Evolutionary conservation across 306 rosid genomes (phyloP), one percentile per base, ranked within the genome.

Genomic region (Neltuma alba): DNA sequence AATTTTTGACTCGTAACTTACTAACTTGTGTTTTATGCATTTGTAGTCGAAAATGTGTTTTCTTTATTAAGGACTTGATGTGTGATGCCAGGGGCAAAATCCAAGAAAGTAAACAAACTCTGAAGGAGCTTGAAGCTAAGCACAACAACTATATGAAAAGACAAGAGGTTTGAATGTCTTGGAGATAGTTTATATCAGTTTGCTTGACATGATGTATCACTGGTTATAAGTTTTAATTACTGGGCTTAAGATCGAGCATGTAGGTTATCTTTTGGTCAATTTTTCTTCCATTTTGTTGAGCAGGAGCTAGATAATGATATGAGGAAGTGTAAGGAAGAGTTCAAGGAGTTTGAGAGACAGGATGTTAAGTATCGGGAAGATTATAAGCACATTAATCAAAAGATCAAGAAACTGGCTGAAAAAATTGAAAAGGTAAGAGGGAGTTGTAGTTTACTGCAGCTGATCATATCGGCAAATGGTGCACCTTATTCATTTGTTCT

Each of bases 331-430:
- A 91, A 95, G 81, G 99, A 95, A 48, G 95, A 90, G 63, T 95
- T 92, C 83, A 95, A 91, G 86, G 92, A 92, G 85, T 95, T 95
- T 85, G 99, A 95, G 84, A 87, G 99, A 84, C 92, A 89, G 87
- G 98, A 95, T 88, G 97, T 95, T 27, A 95, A 95, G 83, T 82
- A 86, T 81, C 87, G 91, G 63, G 99, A 95, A 86, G 98, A 95
- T 82, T 83, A 80, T 81, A 95, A 95, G 86, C 98, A 95, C 84
- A 58, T 87, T 86, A 90, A 70, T 75, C 97, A 89, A 85, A 95
- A 95, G 84, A 95, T 92, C 55, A 95, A 88, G 89, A 95, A 92
- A 86, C 85, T 92, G 63, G 92, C 86, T 23, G 98, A 92, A 80
- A 95, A 95, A 86, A 82, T 87, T 77, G 92, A 87, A 83, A 95